phyloP scores from a whole-genome alignment of 805 yeast genomes.

The Debaryomyces maramus region DNA sequence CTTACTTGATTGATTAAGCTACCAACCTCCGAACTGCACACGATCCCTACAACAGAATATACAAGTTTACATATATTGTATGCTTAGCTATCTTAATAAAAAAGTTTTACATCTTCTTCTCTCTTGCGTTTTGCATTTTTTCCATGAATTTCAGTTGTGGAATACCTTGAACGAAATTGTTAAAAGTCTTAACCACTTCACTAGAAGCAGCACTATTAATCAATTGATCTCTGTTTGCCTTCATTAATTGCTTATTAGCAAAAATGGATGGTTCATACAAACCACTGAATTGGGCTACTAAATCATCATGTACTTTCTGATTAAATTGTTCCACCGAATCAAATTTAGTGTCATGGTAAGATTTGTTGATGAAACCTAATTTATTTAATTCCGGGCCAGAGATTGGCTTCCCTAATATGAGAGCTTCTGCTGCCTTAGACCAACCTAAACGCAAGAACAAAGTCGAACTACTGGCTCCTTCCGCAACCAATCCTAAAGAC shows the following conservation, averaged over 20 bases:
- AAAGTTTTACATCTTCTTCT: neutral
- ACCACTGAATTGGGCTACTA: conserved; percentile 35
- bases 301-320: conserved; percentile 32
- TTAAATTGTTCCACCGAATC: conserved; percentile 44
- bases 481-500: conserved; percentile 78
- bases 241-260: conserved; percentile 42
- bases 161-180: conserved; percentile 67
- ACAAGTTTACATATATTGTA: too few species aligned
- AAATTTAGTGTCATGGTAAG: conserved; percentile 44
- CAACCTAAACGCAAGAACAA: conserved; percentile 70
- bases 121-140: conserved; percentile 45
- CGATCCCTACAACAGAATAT: too few species aligned
- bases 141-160: conserved; percentile 68
- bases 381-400: conserved; percentile 52
- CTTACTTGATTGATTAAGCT: too few species aligned
- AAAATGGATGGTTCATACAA: conserved; percentile 47
- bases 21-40: too few species aligned
- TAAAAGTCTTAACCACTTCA: conserved; percentile 69
- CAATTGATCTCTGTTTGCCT: conserved; percentile 36
- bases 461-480: conserved; percentile 73
- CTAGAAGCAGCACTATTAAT: conserved; percentile 53
- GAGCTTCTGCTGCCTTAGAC: conserved; percentile 70
- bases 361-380: conserved; percentile 62
- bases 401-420: conserved; percentile 68
- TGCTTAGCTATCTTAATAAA: too few species aligned